Evolutionary conservation across 441 rosid genomes (phyloP).

Genomic region (Jatropha podagrica): DNA sequence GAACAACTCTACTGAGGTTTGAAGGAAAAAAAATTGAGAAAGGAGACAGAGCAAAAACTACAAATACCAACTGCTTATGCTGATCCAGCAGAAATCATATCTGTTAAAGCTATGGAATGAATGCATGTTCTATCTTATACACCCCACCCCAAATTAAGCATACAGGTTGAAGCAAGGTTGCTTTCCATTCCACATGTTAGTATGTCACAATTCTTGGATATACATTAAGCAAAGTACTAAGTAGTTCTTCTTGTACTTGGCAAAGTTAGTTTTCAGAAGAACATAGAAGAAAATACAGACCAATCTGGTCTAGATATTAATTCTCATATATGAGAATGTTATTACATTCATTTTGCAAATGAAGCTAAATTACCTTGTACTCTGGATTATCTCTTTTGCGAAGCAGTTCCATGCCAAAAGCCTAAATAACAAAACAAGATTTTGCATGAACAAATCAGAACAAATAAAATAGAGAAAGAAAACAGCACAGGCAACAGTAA

Average conservation of each 20-base stretch:
- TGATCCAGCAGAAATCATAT: neutral
- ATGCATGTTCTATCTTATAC: neutral
- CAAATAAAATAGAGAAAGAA: neutral
- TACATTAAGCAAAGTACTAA: neutral
- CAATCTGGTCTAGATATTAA: conserved; percentile 3
- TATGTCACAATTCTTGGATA: neutral
- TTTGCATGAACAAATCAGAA: neutral
- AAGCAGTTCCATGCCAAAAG: conserved; percentile 97
- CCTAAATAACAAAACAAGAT: conserved; percentile 44
- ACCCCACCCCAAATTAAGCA: neutral
- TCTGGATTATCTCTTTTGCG: conserved; percentile 82
- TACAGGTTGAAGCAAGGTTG: neutral
- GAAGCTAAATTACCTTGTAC: conserved; percentile 59
- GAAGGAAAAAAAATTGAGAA: neutral
- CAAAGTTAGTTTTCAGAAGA: conserved; percentile 8
- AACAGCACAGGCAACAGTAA: neutral
- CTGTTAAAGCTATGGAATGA: conserved; percentile 2
- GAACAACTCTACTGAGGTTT: neutral
- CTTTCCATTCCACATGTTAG: neutral
- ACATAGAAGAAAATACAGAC: neutral
- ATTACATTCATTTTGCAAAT: neutral
- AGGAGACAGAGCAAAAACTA: neutral
- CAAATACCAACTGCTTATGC: neutral
- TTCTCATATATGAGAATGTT: neutral
- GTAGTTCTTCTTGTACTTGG: neutral